phyloP scores from a whole-genome alignment of 768 basidiomycete species.

The Kwoniella bestiolae region DNA sequence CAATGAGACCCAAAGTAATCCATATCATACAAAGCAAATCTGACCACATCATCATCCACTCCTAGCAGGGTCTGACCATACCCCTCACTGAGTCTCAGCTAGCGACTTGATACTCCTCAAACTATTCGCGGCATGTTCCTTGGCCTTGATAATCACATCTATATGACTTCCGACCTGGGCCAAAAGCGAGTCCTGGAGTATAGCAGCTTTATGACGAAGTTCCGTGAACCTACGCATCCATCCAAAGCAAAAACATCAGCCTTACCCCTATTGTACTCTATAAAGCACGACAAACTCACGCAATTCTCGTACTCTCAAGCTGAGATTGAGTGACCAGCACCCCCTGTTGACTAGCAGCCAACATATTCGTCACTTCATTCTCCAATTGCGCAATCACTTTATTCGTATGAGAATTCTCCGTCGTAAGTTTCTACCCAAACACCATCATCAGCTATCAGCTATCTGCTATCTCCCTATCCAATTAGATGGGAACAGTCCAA shows the following conservation, averaged over 20 bases:
- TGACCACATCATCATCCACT: too few species aligned
- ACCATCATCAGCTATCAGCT: neutral
- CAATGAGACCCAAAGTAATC: neutral
- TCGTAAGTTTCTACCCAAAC: slow-evolving; percentile 33
- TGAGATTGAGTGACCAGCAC: slow-evolving; percentile 49
- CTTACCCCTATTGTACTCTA: too few species aligned
- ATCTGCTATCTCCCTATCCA: neutral
- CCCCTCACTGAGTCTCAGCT: slow-evolving; percentile 43
- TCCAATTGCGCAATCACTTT: slow-evolving; percentile 46
- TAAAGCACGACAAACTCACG: slow-evolving; percentile 44
- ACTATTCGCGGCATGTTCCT: slow-evolving; percentile 49
- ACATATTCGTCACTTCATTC: slow-evolving; percentile 49
- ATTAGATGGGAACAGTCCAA: neutral
- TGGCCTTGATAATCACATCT: slow-evolving; percentile 50
- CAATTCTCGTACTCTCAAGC: slow-evolving; percentile 52
- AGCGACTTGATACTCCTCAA: slow-evolving; percentile 44
- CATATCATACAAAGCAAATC: slow-evolving; percentile 1
- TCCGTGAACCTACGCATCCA: slow-evolving; percentile 39
- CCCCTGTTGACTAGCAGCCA: slow-evolving; percentile 51
- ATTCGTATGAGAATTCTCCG: slow-evolving; percentile 48
- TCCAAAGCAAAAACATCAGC: too few species aligned
- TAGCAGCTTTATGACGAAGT: slow-evolving; percentile 41
- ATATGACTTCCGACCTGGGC: slow-evolving; percentile 46
- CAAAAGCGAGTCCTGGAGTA: slow-evolving; percentile 41
- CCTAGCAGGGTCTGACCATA: too few species aligned